Percentiles rank a stretch among this genome's conserved stretches.
Conservation (phyloP, 495 filamentous ascomycete genomes). For the Trichoderma orchidacearum region DNA sequence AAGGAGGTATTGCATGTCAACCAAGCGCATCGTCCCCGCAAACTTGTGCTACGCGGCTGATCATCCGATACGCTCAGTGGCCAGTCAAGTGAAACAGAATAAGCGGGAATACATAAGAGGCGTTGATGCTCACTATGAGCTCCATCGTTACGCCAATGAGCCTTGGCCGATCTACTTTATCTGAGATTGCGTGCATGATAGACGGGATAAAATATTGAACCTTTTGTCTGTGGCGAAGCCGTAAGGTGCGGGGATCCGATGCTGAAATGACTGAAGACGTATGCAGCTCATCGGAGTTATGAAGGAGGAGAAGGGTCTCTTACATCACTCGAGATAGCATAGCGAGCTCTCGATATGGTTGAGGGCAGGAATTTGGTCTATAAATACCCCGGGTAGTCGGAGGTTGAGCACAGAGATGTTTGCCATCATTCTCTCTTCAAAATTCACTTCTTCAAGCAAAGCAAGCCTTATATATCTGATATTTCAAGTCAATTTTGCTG, state of each 20-base stretch:
- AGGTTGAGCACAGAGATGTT: too few species aligned
- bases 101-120: neutral
- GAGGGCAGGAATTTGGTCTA: too few species aligned
- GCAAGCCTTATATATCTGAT: neutral
- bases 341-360: too few species aligned
- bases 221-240: neutral
- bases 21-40: neutral
- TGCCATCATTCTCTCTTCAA: neutral
- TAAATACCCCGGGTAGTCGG: neutral
- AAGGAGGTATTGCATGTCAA: too few species aligned
- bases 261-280: neutral
- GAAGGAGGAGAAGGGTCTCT: neutral
- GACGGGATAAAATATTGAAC: neutral
- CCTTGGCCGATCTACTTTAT: neutral
- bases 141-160: neutral
- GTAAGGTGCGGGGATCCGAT: neutral
- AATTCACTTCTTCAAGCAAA: neutral
- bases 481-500: neutral
- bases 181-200: neutral
- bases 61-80: neutral
- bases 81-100: neutral
- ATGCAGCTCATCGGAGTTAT: neutral
- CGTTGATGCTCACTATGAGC: neutral
- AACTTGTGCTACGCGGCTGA: neutral
- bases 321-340: neutral